Conservation (phyloP, 2,329 filamentous ascomycete species). For the Ascosphaera apis region DNA sequence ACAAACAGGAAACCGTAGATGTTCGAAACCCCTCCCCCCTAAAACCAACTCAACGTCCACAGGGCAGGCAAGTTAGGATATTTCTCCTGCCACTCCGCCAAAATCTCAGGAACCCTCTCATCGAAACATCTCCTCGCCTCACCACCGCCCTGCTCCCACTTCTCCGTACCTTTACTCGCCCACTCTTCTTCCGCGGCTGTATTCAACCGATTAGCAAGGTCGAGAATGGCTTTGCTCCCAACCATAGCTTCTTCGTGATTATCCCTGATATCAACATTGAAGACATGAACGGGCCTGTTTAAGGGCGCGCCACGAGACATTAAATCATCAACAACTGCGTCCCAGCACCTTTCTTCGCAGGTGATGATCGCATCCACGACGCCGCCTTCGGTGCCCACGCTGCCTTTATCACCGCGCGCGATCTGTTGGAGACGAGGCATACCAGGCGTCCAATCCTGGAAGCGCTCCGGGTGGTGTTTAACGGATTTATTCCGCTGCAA, state of each 20-base stretch:
- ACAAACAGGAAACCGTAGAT: too few species aligned
- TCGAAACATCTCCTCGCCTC: constrained; percentile 59
- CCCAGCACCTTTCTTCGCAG: constrained; percentile 95
- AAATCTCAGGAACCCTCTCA: constrained; percentile 73
- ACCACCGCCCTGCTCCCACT: constrained; percentile 47
- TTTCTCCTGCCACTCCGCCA: constrained; percentile 81
- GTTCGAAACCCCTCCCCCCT: constrained; percentile 12
- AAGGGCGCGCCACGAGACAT: constrained; percentile 64
- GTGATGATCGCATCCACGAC: constrained; percentile 89
- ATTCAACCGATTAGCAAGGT: constrained; percentile 71
- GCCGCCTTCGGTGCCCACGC: constrained; percentile 61
- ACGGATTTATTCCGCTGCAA: constrained; percentile 73
- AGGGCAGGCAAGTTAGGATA: constrained; percentile 80
- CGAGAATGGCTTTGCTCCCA: constrained; percentile 75
- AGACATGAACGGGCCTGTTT: constrained; percentile 86
- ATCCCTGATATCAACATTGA: constrained; percentile 96
- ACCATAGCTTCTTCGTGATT: constrained; percentile 92
- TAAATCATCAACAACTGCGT: constrained; percentile 86
- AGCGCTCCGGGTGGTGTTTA: constrained; percentile 89
- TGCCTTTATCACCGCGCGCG: constrained; percentile 47
- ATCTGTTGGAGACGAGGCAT: constrained; percentile 56
- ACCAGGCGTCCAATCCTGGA: constrained; percentile 91
- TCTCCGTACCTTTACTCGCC: constrained; percentile 35
- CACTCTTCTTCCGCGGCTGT: constrained; percentile 57
- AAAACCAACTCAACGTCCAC: constrained; percentile 95